phyloP scores from a whole-genome alignment of 2,329 filamentous ascomycete species.

The Volutella citrinella region DNA sequence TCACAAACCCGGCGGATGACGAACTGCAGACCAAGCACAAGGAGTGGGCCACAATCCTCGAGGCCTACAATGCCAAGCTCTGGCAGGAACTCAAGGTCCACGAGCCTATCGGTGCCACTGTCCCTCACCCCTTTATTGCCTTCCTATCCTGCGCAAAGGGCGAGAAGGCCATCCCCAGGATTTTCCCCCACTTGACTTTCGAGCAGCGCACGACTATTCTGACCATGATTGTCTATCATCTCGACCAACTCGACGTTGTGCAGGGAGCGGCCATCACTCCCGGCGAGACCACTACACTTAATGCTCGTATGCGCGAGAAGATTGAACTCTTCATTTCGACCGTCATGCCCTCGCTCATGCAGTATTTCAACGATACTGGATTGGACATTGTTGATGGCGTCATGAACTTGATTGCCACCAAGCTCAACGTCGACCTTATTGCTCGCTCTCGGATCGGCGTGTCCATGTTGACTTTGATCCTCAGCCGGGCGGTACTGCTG shows the following conservation, averaged over 20 bases:
- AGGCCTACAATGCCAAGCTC: constrained; percentile 71
- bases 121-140: constrained; percentile 90
- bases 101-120: constrained; percentile 77
- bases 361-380: constrained; percentile 85
- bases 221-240: constrained; percentile 91
- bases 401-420: constrained; percentile 78
- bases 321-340: constrained; percentile 86
- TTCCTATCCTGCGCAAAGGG: constrained; percentile 94
- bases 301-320: constrained; percentile 78
- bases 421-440: constrained; percentile 79
- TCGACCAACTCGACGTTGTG: constrained; percentile 89
- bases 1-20: constrained; percentile 56
- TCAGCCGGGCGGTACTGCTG: constrained; percentile 89
- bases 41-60: constrained; percentile 63
- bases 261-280: constrained; percentile 72
- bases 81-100: constrained; percentile 90
- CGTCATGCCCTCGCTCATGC: constrained; percentile 87
- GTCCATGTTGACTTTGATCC: constrained; percentile 86
- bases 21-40: constrained; percentile 71
- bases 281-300: constrained; percentile 69
- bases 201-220: constrained; percentile 93
- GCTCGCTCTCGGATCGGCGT: constrained; percentile 85
- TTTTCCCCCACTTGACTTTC: constrained; percentile 89
- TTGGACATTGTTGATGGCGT: constrained; percentile 89
- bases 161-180: constrained; percentile 90